phyloP scores from a whole-genome alignment of 768 basidiomycete species.

The Clavulina sp. region DNA sequence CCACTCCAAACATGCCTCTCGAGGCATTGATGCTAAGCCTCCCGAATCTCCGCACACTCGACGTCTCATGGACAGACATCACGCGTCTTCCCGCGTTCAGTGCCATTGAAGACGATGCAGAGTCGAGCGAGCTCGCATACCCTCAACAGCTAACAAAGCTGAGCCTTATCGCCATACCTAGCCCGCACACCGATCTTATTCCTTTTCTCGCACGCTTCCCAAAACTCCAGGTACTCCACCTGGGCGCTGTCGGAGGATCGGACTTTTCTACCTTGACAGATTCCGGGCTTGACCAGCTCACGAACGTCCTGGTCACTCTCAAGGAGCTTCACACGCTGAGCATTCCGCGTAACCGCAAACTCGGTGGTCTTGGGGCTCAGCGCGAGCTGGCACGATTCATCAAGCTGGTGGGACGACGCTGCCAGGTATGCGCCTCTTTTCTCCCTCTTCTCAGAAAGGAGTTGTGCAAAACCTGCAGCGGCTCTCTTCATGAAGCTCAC shows the following conservation, averaged over 20 bases:
- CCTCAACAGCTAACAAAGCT: constrained; percentile 34
- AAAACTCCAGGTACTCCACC: constrained; percentile 29
- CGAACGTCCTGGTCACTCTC: constrained; percentile 23
- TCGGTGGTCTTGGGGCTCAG: constrained; percentile 25
- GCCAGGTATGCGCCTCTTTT: constrained; percentile 29
- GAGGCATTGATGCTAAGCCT: constrained; percentile 26
- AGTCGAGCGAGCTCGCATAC: neutral
- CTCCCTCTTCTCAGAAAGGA: too few species aligned
- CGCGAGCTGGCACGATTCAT: constrained; percentile 30
- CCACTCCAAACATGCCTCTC: constrained; percentile 34
- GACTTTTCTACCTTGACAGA: constrained; percentile 40
- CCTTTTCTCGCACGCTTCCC: constrained; percentile 25
- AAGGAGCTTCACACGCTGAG: constrained; percentile 32
- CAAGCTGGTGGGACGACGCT: constrained; percentile 35
- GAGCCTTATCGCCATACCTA: constrained; percentile 38
- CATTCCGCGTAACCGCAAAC: constrained; percentile 45
- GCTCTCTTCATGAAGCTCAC: too few species aligned
- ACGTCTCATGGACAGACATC: constrained; percentile 45
- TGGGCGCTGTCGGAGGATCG: constrained; percentile 41
- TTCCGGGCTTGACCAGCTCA: constrained; percentile 27
- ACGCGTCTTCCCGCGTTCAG: constrained; percentile 20
- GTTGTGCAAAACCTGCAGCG: too few species aligned
- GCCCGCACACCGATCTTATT: constrained; percentile 11
- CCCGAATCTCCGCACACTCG: constrained; percentile 36
- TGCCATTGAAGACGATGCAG: neutral